Percentiles rank a stretch among this genome's conserved stretches.
phyloP scores from a whole-genome alignment of 805 yeast species.

The Yarrowia yakushimensis region DNA sequence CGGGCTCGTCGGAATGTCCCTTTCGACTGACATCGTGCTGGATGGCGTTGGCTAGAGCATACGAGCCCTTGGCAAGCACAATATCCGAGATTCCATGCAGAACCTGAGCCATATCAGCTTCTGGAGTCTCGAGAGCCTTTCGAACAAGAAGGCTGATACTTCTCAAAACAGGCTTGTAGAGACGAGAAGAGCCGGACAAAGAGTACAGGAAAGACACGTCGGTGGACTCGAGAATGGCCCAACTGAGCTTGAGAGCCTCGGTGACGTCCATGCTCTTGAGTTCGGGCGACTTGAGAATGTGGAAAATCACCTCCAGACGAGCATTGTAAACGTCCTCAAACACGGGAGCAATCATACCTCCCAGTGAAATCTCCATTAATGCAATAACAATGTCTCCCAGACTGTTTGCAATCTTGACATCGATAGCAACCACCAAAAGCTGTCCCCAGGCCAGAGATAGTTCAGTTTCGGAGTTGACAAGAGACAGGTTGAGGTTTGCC shows the following conservation, averaged over 20 bases:
- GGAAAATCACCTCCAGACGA: slow-evolving; percentile 14
- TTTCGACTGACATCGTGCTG: slow-evolving; percentile 48
- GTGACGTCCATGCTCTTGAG: slow-evolving; percentile 1
- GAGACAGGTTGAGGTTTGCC: slow-evolving; percentile 62
- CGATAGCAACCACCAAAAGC: slow-evolving; percentile 63
- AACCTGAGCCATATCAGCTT: slow-evolving; percentile 29
- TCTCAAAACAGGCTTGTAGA: slow-evolving; percentile 20
- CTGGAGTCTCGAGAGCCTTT: slow-evolving; percentile 2
- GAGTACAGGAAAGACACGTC: slow-evolving; percentile 20
- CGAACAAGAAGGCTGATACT: slow-evolving; percentile 1
- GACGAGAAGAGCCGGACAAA: slow-evolving; percentile 25
- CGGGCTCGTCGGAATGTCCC: background rate
- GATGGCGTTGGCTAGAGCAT: slow-evolving; percentile 53
- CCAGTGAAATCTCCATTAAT: background rate
- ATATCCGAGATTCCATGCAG: slow-evolving; percentile 51
- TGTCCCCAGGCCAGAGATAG: slow-evolving; percentile 70
- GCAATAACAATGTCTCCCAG: slow-evolving; percentile 14
- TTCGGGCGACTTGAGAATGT: slow-evolving; percentile 5
- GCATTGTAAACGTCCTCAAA: slow-evolving; percentile 5
- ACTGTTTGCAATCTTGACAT: background rate
- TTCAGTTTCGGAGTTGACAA: slow-evolving; percentile 60
- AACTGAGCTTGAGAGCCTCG: background rate
- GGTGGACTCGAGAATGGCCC: slow-evolving; percentile 16
- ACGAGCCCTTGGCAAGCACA: slow-evolving; percentile 65
- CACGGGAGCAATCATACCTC: slow-evolving; percentile 17